Evolutionary conservation across 2,329 filamentous ascomycete genomes (phyloP), one percentile per base, ranked within the genome.

Genomic region (Neofusicoccum ribis): DNA sequence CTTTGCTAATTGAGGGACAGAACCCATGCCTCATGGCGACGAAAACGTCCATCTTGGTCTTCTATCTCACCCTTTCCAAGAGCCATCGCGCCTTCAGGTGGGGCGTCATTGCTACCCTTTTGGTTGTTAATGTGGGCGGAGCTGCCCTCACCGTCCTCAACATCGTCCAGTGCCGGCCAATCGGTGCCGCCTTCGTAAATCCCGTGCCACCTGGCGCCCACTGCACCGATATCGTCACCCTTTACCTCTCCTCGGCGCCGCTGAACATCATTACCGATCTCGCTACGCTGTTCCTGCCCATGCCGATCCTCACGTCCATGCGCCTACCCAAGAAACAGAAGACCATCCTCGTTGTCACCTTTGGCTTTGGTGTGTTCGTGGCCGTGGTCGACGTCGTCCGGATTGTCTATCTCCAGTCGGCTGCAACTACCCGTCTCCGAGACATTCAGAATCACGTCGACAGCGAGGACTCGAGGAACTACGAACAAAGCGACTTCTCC

Each of bases 251-350:
- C 5, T 94, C 93, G 5, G 91, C 93, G 0, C 93, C 94, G 0
- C 87, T 97, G 74, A 97, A 97, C 78, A 91, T 97, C 70, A 89
- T 96, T 67, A 96, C 93, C 20, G 93, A 97, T 73, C 82, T 97
- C 64, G 91, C 91, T 49, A 92, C 97, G 59, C 82, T 98, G 36
- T 89, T 95, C 49, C 81, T 97, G 11, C 93, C 94, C 0, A 91
- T 97, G 71, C 93, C 93, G 1, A 91, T 97, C 9, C 81, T 97
- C 20, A 96, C 93, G 0, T 85, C 89, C 63, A 95, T 97, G 90
- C 88, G 89, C 54, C 79, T 98, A 9, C 94, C 93, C 0, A 86
- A 82, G 66, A 91, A 92, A 67, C 93, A 97, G 74, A 97, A 97
- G 79, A 88, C 89, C 1, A 95, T 97, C 51, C 80, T 98, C 7